Conservation (phyloP, 345 rosid species). For the Dovyalis caffra region DNA sequence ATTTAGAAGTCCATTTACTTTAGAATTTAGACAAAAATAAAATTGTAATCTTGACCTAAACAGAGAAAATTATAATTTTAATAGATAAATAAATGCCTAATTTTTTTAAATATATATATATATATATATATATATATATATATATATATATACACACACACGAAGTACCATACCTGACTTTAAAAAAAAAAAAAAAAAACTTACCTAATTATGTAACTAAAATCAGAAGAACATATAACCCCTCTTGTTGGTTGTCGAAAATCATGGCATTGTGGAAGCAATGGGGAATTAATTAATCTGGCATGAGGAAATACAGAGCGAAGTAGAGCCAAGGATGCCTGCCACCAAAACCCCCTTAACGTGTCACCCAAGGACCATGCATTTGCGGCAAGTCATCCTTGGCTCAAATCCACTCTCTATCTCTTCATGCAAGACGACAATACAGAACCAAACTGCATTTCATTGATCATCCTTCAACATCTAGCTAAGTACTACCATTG, state of each 20-base stretch:
- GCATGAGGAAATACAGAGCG: slow-evolving; percentile 50
- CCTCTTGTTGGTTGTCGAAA: no score
- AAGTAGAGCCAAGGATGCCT: slow-evolving; percentile 52
- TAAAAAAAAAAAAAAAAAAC: no score
- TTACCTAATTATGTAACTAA: background rate
- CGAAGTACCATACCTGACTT: no score
- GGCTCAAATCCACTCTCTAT: background rate
- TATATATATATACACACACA: no score
- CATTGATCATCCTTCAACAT: background rate
- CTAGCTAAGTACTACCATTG: background rate
- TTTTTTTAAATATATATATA: no score
- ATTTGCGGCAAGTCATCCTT: background rate
- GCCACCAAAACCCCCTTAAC: background rate
- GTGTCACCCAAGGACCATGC: background rate
- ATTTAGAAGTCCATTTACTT: no score
- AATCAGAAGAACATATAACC: background rate
- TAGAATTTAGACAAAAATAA: no score
- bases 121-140: no score
- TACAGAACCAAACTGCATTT: background rate
- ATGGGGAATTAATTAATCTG: background rate
- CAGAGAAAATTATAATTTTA: no score
- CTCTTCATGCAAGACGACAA: background rate
- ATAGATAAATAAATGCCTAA: no score
- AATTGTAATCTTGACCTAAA: no score
- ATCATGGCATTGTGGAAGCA: background rate